These are phyloP conservation scores for Neopestalotiopsis rosae DNA, from an alignment of 2,329 filamentous ascomycete genomes.

Conservation along the genomic window DNA sequence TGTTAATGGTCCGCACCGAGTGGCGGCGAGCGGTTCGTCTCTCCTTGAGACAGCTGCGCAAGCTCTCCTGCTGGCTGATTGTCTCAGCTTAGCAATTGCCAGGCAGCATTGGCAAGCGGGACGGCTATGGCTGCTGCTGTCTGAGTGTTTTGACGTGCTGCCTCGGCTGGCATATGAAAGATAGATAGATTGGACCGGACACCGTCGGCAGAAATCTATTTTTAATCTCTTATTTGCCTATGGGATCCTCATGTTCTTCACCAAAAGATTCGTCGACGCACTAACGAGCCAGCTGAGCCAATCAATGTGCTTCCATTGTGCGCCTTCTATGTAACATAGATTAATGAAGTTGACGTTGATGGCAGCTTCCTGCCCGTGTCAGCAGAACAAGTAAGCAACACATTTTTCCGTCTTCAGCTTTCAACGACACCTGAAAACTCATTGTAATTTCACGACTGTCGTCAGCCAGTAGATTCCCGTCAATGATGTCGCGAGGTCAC, in stretches of 20 bases:
- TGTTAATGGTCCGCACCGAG: neutral
- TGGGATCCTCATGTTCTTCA: neutral
- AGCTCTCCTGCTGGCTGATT: neutral
- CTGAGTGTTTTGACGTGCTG: neutral
- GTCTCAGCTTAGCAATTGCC: neutral
- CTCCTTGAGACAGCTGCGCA: constrained; percentile 9
- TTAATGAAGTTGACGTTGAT: neutral
- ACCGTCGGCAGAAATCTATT: constrained; percentile 8
- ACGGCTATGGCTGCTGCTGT: neutral
- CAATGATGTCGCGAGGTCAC: constrained; percentile 8
- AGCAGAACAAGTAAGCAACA: neutral
- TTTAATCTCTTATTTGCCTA: neutral
- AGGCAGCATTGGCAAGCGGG: neutral
- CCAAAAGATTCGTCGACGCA: neutral
- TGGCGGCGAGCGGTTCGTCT: neutral
- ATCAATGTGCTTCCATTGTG: neutral
- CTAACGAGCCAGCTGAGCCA: neutral
- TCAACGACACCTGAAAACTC: neutral
- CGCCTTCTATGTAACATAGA: neutral
- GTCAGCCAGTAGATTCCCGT: constrained; percentile 17
- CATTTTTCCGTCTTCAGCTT: constrained; percentile 10
- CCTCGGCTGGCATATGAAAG: constrained; percentile 10
- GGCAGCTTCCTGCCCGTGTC: neutral
- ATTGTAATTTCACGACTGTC: constrained; percentile 10
- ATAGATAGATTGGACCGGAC: neutral